phyloP scores from a whole-genome alignment of 139 green algal species.

The Chlorella sp. region DNA sequence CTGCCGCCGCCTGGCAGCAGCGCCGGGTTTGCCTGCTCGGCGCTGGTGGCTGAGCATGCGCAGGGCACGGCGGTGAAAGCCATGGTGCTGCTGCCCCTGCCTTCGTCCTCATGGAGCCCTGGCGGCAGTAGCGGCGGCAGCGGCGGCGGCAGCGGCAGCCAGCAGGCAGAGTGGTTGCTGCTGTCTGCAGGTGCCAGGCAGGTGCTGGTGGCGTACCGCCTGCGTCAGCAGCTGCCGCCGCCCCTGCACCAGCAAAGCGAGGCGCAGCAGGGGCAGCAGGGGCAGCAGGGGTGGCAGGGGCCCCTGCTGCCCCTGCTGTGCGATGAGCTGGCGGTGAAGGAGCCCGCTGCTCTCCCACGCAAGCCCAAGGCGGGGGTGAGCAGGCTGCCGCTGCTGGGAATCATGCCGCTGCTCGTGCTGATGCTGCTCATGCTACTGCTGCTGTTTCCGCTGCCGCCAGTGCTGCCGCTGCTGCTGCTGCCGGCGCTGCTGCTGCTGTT shows the following conservation, averaged over 20 bases:
- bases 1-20: not conserved
- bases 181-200: conserved; percentile 42
- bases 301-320: conserved; percentile 6
- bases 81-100: conserved; percentile 15
- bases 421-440: no score
- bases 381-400: no score
- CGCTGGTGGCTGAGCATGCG: conserved; percentile 15
- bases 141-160: conserved; percentile 4
- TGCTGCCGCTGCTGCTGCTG: no score
- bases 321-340: conserved; percentile 25
- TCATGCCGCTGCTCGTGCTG: no score
- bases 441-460: no score
- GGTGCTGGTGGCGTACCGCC: conserved; percentile 39
- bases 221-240: conserved; percentile 21
- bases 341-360: not conserved
- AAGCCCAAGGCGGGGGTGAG: not conserved
- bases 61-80: conserved; percentile 40
- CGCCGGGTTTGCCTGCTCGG: not conserved
- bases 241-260: not conserved
- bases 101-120: not conserved
- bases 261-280: not conserved
- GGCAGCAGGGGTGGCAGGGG: not conserved
- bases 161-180: conserved; percentile 32
- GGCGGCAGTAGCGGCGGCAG: not conserved
- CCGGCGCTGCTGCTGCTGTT: no score